These are phyloP conservation scores for Beauveria sp. DNA, from an alignment of 2,329 filamentous ascomycete genomes.

Conservation along the genomic window DNA sequence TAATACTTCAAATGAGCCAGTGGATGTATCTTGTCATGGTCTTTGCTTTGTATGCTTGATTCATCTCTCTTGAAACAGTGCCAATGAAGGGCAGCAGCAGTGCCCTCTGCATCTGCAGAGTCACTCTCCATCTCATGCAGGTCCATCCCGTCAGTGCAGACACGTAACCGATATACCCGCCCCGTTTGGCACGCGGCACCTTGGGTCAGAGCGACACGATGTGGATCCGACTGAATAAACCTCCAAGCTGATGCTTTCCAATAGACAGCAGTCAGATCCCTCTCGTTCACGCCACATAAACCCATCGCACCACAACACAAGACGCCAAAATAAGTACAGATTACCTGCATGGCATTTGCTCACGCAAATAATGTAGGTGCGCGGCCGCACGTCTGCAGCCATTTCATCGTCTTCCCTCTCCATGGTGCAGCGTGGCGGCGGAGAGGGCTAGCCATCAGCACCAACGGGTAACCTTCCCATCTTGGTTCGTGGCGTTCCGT, in stretches of 20 bases:
- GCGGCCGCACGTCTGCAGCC: not conserved
- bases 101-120: not conserved
- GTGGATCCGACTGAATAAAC: not conserved
- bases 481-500: slow-evolving; percentile 2
- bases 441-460: not conserved
- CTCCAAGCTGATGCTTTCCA: not conserved
- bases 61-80: too few species aligned
- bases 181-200: not conserved
- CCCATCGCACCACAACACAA: not conserved
- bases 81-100: too few species aligned
- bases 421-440: not conserved
- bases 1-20: not conserved
- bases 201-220: not conserved
- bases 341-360: not conserved
- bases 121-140: not conserved
- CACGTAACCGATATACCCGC: not conserved
- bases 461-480: slow-evolving; percentile 8
- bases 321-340: not conserved
- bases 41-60: too few species aligned
- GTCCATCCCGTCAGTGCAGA: not conserved
- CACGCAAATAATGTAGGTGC: not conserved
- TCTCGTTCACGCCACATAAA: not conserved
- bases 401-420: not conserved
- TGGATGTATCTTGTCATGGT: not conserved
- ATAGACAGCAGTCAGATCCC: not conserved